These are phyloP conservation scores for Boletus pseudo-olivaceus DNA, from an alignment of 768 basidiomycete species.

Conservation along the genomic window DNA sequence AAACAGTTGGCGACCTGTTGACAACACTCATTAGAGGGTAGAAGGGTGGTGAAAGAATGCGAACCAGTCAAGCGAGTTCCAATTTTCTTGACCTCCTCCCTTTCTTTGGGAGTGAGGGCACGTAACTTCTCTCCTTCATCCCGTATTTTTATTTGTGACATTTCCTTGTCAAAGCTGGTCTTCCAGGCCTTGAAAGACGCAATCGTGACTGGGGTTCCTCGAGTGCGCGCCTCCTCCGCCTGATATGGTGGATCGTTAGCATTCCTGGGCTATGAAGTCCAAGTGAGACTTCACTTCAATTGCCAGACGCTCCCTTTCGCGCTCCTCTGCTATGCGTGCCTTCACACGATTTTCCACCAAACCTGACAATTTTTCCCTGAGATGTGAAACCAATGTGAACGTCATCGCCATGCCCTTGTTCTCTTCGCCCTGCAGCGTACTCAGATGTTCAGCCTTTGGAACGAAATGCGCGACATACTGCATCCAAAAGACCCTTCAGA, in stretches of 20 bases:
- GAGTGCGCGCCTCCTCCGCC: slow-evolving; percentile 84
- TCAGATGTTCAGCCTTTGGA: background rate
- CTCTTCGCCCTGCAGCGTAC: slow-evolving; percentile 61
- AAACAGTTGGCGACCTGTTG: slow-evolving; percentile 87
- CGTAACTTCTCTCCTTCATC: slow-evolving; percentile 81
- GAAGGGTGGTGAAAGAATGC: slow-evolving; percentile 14
- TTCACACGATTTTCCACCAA: slow-evolving; percentile 61
- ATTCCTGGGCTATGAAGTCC: background rate
- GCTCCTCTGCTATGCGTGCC: slow-evolving; percentile 54
- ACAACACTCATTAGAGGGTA: slow-evolving; percentile 4
- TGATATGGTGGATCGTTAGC: slow-evolving; percentile 30
- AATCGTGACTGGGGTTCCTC: slow-evolving; percentile 87
- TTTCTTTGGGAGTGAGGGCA: slow-evolving; percentile 70
- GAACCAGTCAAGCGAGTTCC: slow-evolving; percentile 65
- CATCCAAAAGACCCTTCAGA: slow-evolving; percentile 51
- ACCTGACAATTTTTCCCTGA: slow-evolving; percentile 70
- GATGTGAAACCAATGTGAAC: slow-evolving; percentile 84
- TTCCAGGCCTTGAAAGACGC: slow-evolving; percentile 84
- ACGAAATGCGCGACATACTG: slow-evolving; percentile 40
- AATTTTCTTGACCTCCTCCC: slow-evolving; percentile 75
- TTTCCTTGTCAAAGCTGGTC: slow-evolving; percentile 68
- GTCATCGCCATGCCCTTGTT: slow-evolving; percentile 97
- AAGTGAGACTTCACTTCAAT: slow-evolving; percentile 57
- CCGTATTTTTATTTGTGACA: slow-evolving; percentile 49
- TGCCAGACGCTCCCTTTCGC: slow-evolving; percentile 67